phyloP scores from a whole-genome alignment of 2,329 filamentous ascomycete species.

The Pestalotiopsis sp. region DNA sequence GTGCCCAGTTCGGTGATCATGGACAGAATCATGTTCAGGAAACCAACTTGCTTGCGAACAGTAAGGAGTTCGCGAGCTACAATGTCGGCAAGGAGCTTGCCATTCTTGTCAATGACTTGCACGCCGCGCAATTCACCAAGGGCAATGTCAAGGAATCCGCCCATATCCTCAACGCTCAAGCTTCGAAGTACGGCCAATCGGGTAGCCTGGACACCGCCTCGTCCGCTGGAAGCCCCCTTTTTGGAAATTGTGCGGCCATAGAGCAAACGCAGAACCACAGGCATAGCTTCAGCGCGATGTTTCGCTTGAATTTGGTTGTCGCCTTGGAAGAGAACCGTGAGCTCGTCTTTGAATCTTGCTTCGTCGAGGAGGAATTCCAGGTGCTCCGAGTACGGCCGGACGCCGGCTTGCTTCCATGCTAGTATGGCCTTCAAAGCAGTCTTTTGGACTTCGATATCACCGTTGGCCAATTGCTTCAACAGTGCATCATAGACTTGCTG shows the following conservation, averaged over 20 bases:
- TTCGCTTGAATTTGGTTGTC: slow-evolving; percentile 73
- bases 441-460: slow-evolving; percentile 88
- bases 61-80: slow-evolving; percentile 64
- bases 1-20: slow-evolving; percentile 83
- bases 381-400: slow-evolving; percentile 82
- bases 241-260: slow-evolving; percentile 89
- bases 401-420: slow-evolving; percentile 81
- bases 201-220: slow-evolving; percentile 79
- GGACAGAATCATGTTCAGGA: slow-evolving; percentile 88
- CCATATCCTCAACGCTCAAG: slow-evolving; percentile 73
- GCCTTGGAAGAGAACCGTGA: slow-evolving; percentile 84
- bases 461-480: slow-evolving; percentile 78
- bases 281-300: slow-evolving; percentile 77
- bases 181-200: slow-evolving; percentile 81
- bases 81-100: slow-evolving; percentile 50
- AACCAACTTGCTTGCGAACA: slow-evolving; percentile 81
- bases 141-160: slow-evolving; percentile 81
- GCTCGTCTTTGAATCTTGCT: slow-evolving; percentile 86
- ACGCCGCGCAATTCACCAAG: slow-evolving; percentile 70
- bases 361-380: slow-evolving; percentile 88
- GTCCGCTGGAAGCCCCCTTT: slow-evolving; percentile 75
- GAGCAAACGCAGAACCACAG: slow-evolving; percentile 81
- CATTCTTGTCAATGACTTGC: slow-evolving; percentile 59
- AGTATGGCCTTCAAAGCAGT: slow-evolving; percentile 82
- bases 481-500: slow-evolving; percentile 77